Base-by-base conservation (phyloP, 768 basidiomycete species). In the Panus rudis region DNA sequence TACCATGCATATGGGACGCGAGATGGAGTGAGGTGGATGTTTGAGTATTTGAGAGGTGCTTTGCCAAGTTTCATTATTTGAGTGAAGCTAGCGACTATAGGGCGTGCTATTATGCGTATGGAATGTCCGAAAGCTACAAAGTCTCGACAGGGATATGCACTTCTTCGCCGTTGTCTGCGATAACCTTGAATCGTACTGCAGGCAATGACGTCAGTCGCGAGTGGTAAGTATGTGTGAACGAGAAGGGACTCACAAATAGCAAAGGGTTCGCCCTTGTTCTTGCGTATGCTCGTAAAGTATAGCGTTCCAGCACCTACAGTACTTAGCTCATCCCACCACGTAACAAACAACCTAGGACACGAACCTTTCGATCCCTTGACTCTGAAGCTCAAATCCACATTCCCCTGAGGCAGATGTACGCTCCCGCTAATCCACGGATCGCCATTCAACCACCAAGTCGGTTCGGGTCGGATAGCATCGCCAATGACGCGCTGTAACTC, bases 251-350 rank as follows among this genome's bases (percentile, higher is more conserved):
- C 59, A 90, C 84, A 55, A 3, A 81, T 79, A 25, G 73, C 78
- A 58, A 84, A 89, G 1, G 73, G 74, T 30, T 73, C 64, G 7
- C 84, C 85, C 55, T 87, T 89, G 13, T 72, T 76, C 63, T 78
- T 81, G 32, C 87, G 73, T 43, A 90, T 81, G 58, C 84, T 88
- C 2, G 86, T 89, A 58, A 89, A 90, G 56, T 90, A 89, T 2
- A 89, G 59, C 14, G 84, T 90, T 5, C 87, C 87, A 16, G 78
- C 69, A 17, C 75, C 85, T 87, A 33, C 31, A 17, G 23, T 5
- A 16, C n/a, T n/a, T n/a, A n/a, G n/a, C n/a, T n/a, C n/a, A 30
- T 14, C 7, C 7, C 7, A 35, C 33, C n/a, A 17, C 20, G 25
- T 27, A 17, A 31, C 4, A 14, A 14, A 13, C 23, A 13, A 3